Evolutionary conservation across 805 yeast genomes (phyloP), one percentile per base, ranked within the genome.

Genomic region (Groenewaldozyma salmanticensis): DNA sequence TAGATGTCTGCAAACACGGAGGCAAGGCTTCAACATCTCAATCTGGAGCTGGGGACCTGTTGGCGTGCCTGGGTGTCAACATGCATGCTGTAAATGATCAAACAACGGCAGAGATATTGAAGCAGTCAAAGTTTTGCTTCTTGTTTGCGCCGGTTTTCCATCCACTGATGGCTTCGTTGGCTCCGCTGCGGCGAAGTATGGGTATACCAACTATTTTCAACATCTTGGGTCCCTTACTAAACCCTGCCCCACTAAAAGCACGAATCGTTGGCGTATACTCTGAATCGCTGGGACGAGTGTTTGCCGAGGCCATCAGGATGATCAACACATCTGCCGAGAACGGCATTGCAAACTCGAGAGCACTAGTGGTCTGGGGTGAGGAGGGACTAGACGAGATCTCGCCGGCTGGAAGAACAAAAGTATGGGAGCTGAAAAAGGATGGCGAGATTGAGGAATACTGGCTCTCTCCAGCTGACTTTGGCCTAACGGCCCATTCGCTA

Each of bases 181-280:
- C 88, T 1, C 67, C 71, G 16, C 63, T 92, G n/a, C 71, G 99
- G 53, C 72, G 80, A 34, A 67, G 75, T 21, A 60, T 92, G 43
- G 96, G 95, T 1, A 73, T 90, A 7, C 97, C 97, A 2, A 81
- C 97, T 1, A 84, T 92, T 19, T 92, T 92, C 71, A 92, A 92
- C 60, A 79, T 92, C 9, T 64, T 92, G 44, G 99, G 99, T 0
- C 99, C 99, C 1, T 64, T 92, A 45, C 67, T 92, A 48, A 94
- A 92, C 65, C 99, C 99, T 2, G 84, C 85, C 5, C 87, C 87
- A 1, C 65, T 76, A 18, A 71, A 72, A 46, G 82, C 92, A 4
- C 71, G 97, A 48, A 78, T 92, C 13, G 68, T 92, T 35, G 99
- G 99, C 34, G 98, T 92, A 1, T 86, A 83, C 61, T 69, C 86